phyloP scores from a whole-genome alignment of 2,329 filamentous ascomycete genomes.

The Sporothrix luriei region DNA sequence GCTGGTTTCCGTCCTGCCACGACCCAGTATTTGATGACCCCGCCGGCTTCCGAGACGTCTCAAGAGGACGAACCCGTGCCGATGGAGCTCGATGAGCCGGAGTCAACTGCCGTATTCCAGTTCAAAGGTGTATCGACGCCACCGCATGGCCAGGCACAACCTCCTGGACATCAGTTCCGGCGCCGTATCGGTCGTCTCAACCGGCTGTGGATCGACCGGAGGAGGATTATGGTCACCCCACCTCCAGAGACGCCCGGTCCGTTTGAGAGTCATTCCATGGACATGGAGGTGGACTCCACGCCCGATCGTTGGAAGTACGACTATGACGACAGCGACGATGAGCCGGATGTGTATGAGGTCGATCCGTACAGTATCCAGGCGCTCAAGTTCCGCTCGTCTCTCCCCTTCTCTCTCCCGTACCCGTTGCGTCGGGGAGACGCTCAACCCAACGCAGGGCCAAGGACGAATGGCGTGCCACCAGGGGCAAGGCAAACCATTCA shows the following conservation, averaged over 20 bases:
- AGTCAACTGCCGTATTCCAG: slow-evolving; percentile 47
- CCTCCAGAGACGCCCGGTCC: slow-evolving; percentile 44
- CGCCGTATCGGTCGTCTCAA: slow-evolving; percentile 82
- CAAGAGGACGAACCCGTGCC: slow-evolving; percentile 48
- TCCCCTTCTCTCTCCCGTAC: slow-evolving; percentile 49
- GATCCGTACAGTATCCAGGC: slow-evolving; percentile 68
- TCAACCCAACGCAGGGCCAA: background rate
- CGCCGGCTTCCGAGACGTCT: slow-evolving; percentile 59
- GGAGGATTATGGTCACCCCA: slow-evolving; percentile 60
- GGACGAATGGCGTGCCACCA: slow-evolving; percentile 28
- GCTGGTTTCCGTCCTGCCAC: slow-evolving; percentile 70
- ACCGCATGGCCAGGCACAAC: slow-evolving; percentile 36
- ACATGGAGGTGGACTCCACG: slow-evolving; percentile 43
- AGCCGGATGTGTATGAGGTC: slow-evolving; percentile 71
- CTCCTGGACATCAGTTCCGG: slow-evolving; percentile 67
- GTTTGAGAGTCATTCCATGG: slow-evolving; percentile 20
- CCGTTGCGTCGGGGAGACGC: slow-evolving; percentile 31
- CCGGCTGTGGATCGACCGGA: slow-evolving; percentile 84
- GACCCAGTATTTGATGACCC: slow-evolving; percentile 69
- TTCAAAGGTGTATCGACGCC: slow-evolving; percentile 48
- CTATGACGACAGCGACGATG: slow-evolving; percentile 79
- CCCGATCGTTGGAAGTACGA: slow-evolving; percentile 84
- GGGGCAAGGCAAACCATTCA: slow-evolving; percentile 35
- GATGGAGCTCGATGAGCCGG: slow-evolving; percentile 58
- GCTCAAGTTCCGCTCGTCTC: slow-evolving; percentile 63